Conservation (phyloP, 805 yeast species). For the Wickerhamiella nectarea region DNA sequence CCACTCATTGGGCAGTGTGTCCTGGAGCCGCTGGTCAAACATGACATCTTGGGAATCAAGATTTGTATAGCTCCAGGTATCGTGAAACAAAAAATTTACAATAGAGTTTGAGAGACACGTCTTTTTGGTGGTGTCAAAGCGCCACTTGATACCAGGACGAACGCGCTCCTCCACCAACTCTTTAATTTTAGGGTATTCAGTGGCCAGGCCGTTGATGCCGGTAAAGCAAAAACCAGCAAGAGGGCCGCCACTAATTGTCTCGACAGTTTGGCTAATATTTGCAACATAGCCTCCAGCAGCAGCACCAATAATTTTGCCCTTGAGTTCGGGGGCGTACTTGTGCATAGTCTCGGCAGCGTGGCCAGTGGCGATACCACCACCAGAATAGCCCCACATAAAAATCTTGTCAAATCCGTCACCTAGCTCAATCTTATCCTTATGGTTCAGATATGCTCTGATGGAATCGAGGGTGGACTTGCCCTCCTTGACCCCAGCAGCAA, state of each 20-base stretch:
- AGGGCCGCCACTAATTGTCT: slow-evolving; percentile 15
- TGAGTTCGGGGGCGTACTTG: slow-evolving; percentile 20
- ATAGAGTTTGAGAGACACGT: slow-evolving; percentile 13
- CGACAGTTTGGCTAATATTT: slow-evolving; percentile 16
- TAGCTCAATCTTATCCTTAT: slow-evolving; percentile 11
- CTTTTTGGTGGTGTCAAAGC: slow-evolving; percentile 11
- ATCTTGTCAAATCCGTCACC: slow-evolving; percentile 8
- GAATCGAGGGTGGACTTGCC: slow-evolving; percentile 24
- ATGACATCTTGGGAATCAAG: slow-evolving; percentile 9
- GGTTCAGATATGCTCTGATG: slow-evolving; percentile 18
- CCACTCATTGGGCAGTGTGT: slow-evolving; percentile 15
- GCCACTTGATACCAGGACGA: slow-evolving; percentile 10
- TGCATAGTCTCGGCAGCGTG: slow-evolving; percentile 19
- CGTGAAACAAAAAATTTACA: slow-evolving; percentile 13
- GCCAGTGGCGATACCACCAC: slow-evolving; percentile 19
- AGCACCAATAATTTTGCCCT: slow-evolving; percentile 15
- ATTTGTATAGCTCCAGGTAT: slow-evolving; percentile 11
- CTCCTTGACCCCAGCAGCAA: slow-evolving; percentile 17
- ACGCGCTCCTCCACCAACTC: slow-evolving; percentile 11
- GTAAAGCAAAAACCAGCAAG: slow-evolving; percentile 19
- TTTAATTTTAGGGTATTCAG: slow-evolving; percentile 20
- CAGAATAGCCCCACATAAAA: slow-evolving; percentile 22
- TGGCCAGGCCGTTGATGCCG: slow-evolving; percentile 21
- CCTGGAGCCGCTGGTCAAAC: slow-evolving; percentile 10
- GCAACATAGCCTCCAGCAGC: slow-evolving; percentile 19